Evolutionary conservation across 306 rosid species (phyloP).

Genomic region (Carpinus fangiana): DNA sequence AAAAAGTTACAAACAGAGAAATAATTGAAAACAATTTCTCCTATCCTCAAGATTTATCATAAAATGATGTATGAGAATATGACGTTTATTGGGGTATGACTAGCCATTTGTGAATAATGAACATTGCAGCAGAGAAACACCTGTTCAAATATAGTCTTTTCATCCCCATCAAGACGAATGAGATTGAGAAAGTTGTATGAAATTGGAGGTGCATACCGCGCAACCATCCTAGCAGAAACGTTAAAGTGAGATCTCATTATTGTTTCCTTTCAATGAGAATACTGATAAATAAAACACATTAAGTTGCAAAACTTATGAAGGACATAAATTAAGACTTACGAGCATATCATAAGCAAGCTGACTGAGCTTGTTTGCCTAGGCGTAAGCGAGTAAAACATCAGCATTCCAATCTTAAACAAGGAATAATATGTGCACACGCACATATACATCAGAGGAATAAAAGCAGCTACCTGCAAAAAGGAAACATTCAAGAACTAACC

Average conservation of each 20-base stretch:
- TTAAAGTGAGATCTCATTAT: constrained; percentile 11
- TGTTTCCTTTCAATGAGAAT: constrained; percentile 9
- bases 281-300: neutral
- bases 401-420: constrained; percentile 84
- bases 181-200: constrained; percentile 96
- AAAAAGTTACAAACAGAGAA: neutral
- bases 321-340: constrained; percentile 54
- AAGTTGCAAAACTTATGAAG: neutral
- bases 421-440: constrained; percentile 93
- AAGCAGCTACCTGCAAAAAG: constrained; percentile 71
- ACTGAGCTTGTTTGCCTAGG: constrained; percentile 97
- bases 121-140: constrained; percentile 38
- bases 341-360: constrained; percentile 95
- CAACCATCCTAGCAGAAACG: constrained; percentile 71
- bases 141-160: constrained; percentile 70
- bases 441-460: constrained; percentile 93
- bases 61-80: constrained; percentile 10
- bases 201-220: constrained; percentile 94
- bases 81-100: constrained; percentile 11
- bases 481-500: constrained; percentile 4
- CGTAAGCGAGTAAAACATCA: constrained; percentile 88
- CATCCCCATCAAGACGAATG: constrained; percentile 58
- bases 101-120: constrained; percentile 12
- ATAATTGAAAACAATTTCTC: neutral
- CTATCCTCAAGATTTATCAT: constrained; percentile 1